phyloP scores from a whole-genome alignment of 768 basidiomycete species.

The Roridomyces roridus region DNA sequence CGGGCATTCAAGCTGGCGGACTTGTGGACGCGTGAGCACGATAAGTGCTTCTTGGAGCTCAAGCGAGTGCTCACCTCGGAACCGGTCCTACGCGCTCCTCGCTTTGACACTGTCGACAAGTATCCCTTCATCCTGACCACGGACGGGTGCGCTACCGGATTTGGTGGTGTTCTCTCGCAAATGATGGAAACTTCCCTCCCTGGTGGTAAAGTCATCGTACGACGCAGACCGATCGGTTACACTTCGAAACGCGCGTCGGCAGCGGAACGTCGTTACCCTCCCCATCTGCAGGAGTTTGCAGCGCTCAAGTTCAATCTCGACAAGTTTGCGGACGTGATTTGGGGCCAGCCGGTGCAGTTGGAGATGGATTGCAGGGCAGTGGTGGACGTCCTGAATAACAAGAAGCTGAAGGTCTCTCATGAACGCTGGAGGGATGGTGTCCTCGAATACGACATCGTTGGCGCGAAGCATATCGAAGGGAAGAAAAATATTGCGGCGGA shows the following conservation, averaged over 20 bases:
- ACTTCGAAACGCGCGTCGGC: constrained; percentile 40
- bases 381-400: constrained; percentile 29
- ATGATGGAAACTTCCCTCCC: constrained; percentile 11
- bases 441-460: constrained; percentile 26
- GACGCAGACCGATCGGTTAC: constrained; percentile 37
- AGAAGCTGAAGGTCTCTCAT: constrained; percentile 30
- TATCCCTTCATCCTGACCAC: constrained; percentile 36
- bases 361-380: constrained; percentile 26
- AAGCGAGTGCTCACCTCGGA: constrained; percentile 29
- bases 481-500: constrained; percentile 28
- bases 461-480: constrained; percentile 28
- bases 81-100: constrained; percentile 27
- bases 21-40: constrained; percentile 26
- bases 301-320: constrained; percentile 19
- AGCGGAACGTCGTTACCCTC: constrained; percentile 35
- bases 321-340: constrained; percentile 28
- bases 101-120: constrained; percentile 30
- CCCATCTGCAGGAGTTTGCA: constrained; percentile 40
- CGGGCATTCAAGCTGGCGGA: constrained; percentile 15
- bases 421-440: constrained; percentile 36
- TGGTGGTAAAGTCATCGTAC: constrained; percentile 12
- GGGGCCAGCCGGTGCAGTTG: constrained; percentile 30
- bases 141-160: constrained; percentile 35
- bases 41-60: constrained; percentile 28
- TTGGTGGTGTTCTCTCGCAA: constrained; percentile 35